These are phyloP conservation scores for Cicer chorassanicum DNA, from an alignment of 306 rosid genomes.

Conservation along the genomic window DNA sequence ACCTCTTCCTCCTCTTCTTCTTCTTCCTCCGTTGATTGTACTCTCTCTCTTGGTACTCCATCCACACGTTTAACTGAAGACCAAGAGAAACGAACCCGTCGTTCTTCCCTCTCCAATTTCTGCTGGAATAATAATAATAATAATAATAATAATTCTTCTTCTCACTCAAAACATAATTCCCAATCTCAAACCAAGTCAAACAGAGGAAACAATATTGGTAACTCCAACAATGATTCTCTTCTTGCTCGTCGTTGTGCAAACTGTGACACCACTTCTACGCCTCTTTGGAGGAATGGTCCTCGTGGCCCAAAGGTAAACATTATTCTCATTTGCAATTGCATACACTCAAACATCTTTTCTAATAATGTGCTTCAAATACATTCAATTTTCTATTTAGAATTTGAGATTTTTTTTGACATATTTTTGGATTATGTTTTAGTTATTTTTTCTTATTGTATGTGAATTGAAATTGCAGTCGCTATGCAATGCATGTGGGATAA, in stretches of 20 bases:
- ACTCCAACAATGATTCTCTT: conserved; percentile 60
- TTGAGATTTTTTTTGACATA: too few species aligned
- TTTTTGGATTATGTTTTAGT: too few species aligned
- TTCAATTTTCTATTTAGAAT: too few species aligned
- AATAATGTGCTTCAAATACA: too few species aligned
- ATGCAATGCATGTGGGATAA: conserved; percentile 98
- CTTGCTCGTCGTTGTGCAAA: conserved; percentile 96
- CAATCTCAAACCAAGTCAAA: conserved; percentile 35
- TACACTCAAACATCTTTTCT: too few species aligned
- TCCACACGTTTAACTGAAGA: conserved; percentile 70
- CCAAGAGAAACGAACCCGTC: conserved; percentile 48
- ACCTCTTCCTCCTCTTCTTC: background rate
- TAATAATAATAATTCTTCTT: background rate
- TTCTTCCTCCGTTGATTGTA: conserved; percentile 86
- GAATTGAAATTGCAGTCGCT: conserved; percentile 64
- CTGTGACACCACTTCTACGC: conserved; percentile 98
- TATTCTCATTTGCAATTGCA: too few species aligned
- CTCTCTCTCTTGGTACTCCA: conserved; percentile 91
- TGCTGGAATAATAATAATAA: background rate
- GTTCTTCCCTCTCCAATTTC: conserved; percentile 32
- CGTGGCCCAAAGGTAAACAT: conserved; percentile 90
- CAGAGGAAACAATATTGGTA: conserved; percentile 24
- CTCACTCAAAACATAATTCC: background rate
- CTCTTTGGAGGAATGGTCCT: conserved; percentile 98
- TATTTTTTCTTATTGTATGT: background rate